Evolutionary conservation across 2,329 filamentous ascomycete species (phyloP).

Genomic region (Botryosphaeria dothidea): DNA sequence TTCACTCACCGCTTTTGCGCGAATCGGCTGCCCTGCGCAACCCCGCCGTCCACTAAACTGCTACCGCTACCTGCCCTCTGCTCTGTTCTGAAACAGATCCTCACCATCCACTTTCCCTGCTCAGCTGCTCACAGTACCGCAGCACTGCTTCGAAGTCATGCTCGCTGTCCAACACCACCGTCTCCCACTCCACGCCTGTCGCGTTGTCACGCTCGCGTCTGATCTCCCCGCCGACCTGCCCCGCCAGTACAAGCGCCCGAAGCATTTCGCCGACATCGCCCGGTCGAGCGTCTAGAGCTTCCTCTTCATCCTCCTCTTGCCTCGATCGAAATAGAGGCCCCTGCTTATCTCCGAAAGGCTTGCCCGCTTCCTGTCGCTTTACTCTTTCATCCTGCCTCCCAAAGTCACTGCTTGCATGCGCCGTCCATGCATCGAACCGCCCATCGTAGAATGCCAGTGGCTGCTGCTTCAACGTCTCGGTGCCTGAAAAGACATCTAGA

Average conservation of each 20-base stretch:
- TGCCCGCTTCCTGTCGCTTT: neutral
- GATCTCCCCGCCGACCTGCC: neutral
- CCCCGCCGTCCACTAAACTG: neutral
- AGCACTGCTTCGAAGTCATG: neutral
- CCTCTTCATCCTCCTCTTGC: neutral
- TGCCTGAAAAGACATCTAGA: neutral
- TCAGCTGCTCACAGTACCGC: neutral
- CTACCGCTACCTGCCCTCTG: neutral
- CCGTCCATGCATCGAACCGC: neutral
- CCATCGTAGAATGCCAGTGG: neutral
- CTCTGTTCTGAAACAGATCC: neutral
- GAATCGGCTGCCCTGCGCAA: neutral
- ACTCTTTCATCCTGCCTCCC: neutral
- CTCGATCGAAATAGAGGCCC: neutral
- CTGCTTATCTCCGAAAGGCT: neutral
- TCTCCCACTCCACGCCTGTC: neutral
- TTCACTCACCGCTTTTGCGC: constrained; percentile 8
- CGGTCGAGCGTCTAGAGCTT: neutral
- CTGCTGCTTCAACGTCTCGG: neutral
- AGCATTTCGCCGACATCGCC: neutral
- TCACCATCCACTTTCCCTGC: neutral
- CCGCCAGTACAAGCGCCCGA: neutral
- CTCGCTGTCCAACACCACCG: neutral
- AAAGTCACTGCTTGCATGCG: neutral
- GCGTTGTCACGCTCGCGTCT: neutral